These are phyloP conservation scores for Phytophthora litchii DNA, from an alignment of 352 stramenopile species.

Conservation along the genomic window DNA sequence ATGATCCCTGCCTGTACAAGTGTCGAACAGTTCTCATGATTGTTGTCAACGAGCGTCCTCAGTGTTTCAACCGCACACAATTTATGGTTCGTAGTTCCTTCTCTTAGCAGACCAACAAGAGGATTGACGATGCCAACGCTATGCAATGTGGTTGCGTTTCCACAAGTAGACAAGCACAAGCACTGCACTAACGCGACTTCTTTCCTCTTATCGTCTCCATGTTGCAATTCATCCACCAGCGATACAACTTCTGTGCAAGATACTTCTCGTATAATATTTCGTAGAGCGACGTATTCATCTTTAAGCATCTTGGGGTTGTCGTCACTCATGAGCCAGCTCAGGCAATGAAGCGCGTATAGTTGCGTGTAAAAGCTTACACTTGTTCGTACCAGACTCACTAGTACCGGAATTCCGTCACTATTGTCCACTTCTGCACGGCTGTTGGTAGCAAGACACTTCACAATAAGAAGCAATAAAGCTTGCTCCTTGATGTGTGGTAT, in stretches of 20 bases:
- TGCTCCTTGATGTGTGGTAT: not conserved
- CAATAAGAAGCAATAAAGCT: slow-evolving; percentile 3
- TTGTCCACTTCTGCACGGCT: slow-evolving; percentile 2
- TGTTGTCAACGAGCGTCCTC: slow-evolving; percentile 2
- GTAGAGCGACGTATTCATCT: not conserved
- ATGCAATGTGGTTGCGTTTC: slow-evolving; percentile 1
- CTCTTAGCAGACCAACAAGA: not conserved
- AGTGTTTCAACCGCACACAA: slow-evolving; percentile 8
- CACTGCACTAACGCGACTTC: slow-evolving; percentile 4
- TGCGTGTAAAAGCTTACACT: slow-evolving; percentile 2
- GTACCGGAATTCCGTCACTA: not conserved
- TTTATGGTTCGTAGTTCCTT: slow-evolving; percentile 16
- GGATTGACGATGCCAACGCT: slow-evolving; percentile 1
- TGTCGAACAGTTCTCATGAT: not conserved
- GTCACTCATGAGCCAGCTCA: slow-evolving; percentile 14
- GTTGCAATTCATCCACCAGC: slow-evolving; percentile 6
- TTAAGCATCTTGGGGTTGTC: not conserved
- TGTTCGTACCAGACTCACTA: not conserved
- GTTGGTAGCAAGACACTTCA: not conserved
- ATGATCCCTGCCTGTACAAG: slow-evolving; percentile 12
- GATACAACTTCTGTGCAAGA: not conserved
- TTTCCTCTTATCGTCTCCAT: slow-evolving; percentile 4
- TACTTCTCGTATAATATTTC: slow-evolving; percentile 5
- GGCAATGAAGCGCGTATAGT: slow-evolving; percentile 12
- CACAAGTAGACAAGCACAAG: slow-evolving; percentile 9